phyloP scores from a whole-genome alignment of 805 yeast genomes.

The Diddensiella santjacobensis region DNA sequence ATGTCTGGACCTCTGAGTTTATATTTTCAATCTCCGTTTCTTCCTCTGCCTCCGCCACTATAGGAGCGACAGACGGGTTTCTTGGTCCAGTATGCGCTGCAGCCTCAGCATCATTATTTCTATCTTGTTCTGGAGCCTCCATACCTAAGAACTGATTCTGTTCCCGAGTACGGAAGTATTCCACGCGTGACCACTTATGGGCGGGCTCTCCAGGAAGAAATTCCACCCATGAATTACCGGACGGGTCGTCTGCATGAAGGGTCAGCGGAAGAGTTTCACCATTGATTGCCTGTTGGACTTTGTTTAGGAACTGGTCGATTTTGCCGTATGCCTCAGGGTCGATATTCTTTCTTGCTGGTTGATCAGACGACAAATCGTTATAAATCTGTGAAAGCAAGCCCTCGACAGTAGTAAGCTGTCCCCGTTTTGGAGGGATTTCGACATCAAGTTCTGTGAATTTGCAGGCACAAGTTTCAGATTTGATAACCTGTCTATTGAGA shows the following conservation, averaged over 20 bases:
- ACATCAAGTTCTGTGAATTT: constrained; percentile 80
- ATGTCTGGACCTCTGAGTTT: constrained; percentile 87
- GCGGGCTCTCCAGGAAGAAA: constrained; percentile 80
- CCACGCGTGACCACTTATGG: constrained; percentile 84
- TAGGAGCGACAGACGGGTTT: constrained; percentile 29
- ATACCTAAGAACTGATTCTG: constrained; percentile 85
- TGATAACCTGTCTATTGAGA: constrained; percentile 85
- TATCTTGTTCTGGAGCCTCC: constrained; percentile 59
- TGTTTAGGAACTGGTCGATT: constrained; percentile 62
- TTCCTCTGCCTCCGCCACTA: constrained; percentile 37
- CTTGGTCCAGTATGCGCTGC: constrained; percentile 29
- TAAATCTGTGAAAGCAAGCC: constrained; percentile 83
- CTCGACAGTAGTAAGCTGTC: constrained; percentile 89
- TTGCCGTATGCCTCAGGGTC: constrained; percentile 76
- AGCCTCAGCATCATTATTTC: constrained; percentile 51
- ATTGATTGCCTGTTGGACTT: constrained; percentile 55
- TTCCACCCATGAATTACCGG: constrained; percentile 97
- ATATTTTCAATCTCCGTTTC: constrained; percentile 79
- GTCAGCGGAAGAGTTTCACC: constrained; percentile 76
- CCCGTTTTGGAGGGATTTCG: constrained; percentile 93
- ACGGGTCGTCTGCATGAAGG: constrained; percentile 81
- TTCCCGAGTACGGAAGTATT: constrained; percentile 79
- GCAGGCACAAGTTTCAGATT: constrained; percentile 80
- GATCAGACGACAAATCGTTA: constrained; percentile 75
- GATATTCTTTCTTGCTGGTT: constrained; percentile 65